Conservation (phyloP, 2,329 filamentous ascomycete species). For the Emydomyces testavorans region DNA sequence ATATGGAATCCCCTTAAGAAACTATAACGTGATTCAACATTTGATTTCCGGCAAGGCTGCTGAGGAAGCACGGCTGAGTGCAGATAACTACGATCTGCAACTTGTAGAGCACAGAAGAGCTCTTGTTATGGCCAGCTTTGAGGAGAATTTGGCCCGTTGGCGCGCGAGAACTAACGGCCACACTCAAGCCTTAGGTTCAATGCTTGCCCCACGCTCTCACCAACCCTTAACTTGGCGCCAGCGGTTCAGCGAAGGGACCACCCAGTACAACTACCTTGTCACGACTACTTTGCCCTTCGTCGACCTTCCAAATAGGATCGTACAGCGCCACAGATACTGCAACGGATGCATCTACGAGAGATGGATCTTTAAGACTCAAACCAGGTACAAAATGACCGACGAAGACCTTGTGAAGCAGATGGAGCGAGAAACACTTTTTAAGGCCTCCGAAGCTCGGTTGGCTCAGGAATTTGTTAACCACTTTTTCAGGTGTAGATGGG, state of each 20-base stretch:
- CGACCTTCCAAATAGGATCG: not conserved
- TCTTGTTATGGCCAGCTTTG: not conserved
- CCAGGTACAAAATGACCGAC: not conserved
- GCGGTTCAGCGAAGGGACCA: not conserved
- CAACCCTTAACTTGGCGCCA: not conserved
- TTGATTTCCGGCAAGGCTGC: not conserved
- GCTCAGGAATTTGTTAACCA: not conserved
- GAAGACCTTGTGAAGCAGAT: not conserved
- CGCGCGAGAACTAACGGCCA: not conserved
- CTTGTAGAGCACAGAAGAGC: not conserved
- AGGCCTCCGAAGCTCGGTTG: not conserved
- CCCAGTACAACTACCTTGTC: not conserved
- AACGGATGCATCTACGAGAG: not conserved
- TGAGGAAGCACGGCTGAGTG: not conserved
- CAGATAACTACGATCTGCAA: not conserved
- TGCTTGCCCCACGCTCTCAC: not conserved
- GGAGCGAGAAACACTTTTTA: not conserved
- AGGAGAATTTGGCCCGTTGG: not conserved
- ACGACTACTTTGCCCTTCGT: conserved; percentile 2
- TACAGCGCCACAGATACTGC: not conserved
- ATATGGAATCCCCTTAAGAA: not conserved
- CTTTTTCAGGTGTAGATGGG: not conserved
- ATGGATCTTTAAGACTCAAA: not conserved
- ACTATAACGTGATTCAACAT: not conserved
- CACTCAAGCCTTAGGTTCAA: not conserved